Evolutionary conservation across 441 rosid species (phyloP).

Genomic region (Breynia disticha): DNA sequence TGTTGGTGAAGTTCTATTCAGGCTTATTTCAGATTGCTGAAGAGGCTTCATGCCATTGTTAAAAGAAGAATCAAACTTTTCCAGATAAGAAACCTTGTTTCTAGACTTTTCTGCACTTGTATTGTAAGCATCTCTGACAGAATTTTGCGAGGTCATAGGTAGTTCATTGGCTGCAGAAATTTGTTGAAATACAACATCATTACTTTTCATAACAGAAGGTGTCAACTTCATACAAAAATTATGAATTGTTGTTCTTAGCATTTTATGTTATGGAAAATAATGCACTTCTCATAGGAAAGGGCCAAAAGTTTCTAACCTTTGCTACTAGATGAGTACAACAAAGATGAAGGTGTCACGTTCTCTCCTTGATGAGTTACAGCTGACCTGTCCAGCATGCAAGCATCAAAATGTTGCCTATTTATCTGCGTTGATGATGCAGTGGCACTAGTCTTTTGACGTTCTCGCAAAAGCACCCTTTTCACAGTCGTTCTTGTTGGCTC

Average conservation of each 20-base stretch:
- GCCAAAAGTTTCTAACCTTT: slow-evolving; percentile 32
- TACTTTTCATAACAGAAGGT: background rate
- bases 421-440: slow-evolving; percentile 27
- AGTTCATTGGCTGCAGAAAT: slow-evolving; percentile 26
- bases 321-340: slow-evolving; percentile 25
- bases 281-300: background rate
- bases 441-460: slow-evolving; percentile 33
- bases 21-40: slow-evolving; percentile 30
- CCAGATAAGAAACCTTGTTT: slow-evolving; percentile 22
- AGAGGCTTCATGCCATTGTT: slow-evolving; percentile 24
- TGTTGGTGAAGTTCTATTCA: slow-evolving; percentile 20
- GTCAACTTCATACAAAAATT: background rate
- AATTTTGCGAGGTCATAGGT: slow-evolving; percentile 19
- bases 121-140: slow-evolving; percentile 19
- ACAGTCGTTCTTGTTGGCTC: slow-evolving; percentile 92
- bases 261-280: slow-evolving; percentile 7
- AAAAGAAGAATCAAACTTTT: slow-evolving; percentile 23
- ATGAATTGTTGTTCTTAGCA: slow-evolving; percentile 13
- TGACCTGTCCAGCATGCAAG: slow-evolving; percentile 23
- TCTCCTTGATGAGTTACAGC: slow-evolving; percentile 29
- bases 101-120: slow-evolving; percentile 23
- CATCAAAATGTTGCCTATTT: slow-evolving; percentile 28
- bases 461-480: slow-evolving; percentile 72
- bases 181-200: slow-evolving; percentile 5
- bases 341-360: slow-evolving; percentile 32